phyloP scores from a whole-genome alignment of 164 flowering plant genomes.

The Liquidambar formosana region DNA sequence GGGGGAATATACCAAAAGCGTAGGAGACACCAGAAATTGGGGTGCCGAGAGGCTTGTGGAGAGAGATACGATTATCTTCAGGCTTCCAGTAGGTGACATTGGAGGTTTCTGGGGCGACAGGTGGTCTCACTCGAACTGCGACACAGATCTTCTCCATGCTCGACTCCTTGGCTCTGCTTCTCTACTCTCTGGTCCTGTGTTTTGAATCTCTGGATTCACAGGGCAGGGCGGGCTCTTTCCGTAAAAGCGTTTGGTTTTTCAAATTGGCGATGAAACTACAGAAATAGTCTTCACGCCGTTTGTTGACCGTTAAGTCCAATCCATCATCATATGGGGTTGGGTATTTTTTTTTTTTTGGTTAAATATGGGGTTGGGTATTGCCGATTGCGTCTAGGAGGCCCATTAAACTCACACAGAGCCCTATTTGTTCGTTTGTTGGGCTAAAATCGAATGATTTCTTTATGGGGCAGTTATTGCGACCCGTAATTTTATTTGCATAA shows the following conservation, averaged over 20 bases:
- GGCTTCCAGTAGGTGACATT: constrained; percentile 68
- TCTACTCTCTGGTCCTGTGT: neutral
- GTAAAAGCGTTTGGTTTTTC: neutral
- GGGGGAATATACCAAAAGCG: constrained; percentile 60
- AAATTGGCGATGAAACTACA: neutral
- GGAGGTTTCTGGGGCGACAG: constrained; percentile 25
- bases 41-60: constrained; percentile 66
- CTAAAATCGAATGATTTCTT: too few species aligned
- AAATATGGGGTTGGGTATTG: too few species aligned
- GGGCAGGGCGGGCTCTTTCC: constrained; percentile 10
- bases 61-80: constrained; percentile 78
- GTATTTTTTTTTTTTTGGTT: too few species aligned
- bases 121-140: constrained; percentile 81
- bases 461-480: too few species aligned
- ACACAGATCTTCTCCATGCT: constrained; percentile 90
- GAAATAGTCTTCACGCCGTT: neutral
- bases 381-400: too few species aligned
- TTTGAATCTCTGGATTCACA: neutral
- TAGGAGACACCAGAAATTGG: constrained; percentile 67
- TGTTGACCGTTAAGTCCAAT: too few species aligned
- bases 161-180: neutral
- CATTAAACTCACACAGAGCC: too few species aligned
- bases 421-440: too few species aligned
- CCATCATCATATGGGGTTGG: too few species aligned
- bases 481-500: too few species aligned